Evolutionary conservation across 1,139 yeast genomes (phyloP), one percentile per base, ranked within the genome.

Genomic region (Diutina mesorugosa): DNA sequence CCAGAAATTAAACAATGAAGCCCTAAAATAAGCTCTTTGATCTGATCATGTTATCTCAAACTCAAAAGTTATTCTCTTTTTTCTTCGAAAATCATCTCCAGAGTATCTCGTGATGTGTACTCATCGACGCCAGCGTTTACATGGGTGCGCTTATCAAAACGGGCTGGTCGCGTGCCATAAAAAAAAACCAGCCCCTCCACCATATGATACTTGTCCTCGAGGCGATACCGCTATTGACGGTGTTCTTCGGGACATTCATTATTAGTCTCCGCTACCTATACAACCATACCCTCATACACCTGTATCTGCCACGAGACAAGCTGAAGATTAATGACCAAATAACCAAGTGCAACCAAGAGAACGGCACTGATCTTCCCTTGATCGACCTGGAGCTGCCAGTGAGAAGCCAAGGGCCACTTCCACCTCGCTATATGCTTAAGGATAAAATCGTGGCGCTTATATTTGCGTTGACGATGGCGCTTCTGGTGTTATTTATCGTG

Each of bases 401-500:
- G 62, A 58, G 29, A 60, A 59, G 6, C 62, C 61, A 21, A 60
- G 60, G 18, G 63, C 62, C 29, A 56, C 48, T n/a, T 3, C 41
- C 55, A 10, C 35, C 47, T 47, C 56, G 47, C 55, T 54, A 56
- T 46, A 29, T 16, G 16, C 18, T 46, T 41, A 55, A 57, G 29
- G 54, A 60, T 56, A 56, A 51, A 21, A 57, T 65, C 6, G 63
- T 72, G 5, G 72, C 73, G 2, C 55, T 58, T 3, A 59, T 72
- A 9, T 76, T 75, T 60, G 66, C 73, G 55, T 51, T 62, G 3
- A 67, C 72, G 10, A 59, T 71, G 4, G 62, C 77, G 16, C 62
- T 73, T 14, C 71, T 77, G 55, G 61, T 70, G 6, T 69, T 69
- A 58, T 62, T 76, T 47, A 69, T 72, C 9, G 60, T 71, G 3